phyloP scores from a whole-genome alignment of 495 filamentous ascomycete species.

The Penicillium atrosanguineum region DNA sequence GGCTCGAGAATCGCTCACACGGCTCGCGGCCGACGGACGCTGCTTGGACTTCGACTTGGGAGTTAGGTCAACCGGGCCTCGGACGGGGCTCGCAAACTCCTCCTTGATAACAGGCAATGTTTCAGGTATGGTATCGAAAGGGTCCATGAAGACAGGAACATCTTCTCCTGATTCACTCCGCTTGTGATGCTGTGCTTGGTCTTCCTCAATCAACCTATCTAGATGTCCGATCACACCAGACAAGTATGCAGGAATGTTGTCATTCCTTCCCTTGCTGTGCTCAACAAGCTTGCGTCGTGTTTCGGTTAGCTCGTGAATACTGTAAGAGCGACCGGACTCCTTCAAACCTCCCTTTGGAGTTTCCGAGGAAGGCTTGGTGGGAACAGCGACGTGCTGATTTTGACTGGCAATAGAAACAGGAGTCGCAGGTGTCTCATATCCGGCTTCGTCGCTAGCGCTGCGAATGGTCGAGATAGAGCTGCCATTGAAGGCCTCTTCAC shows the following conservation, averaged over 20 bases:
- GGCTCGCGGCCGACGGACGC: conserved; percentile 22
- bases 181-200: conserved; percentile 9
- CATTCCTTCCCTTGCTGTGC: conserved; percentile 35
- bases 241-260: conserved; percentile 46
- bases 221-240: conserved; percentile 60
- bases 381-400: conserved; percentile 16
- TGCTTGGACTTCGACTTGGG: conserved; percentile 2
- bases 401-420: conserved; percentile 43
- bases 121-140: conserved; percentile 38
- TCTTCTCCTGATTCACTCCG: conserved; percentile 14
- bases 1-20: conserved; percentile 25
- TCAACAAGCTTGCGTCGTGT: conserved; percentile 55
- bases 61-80: conserved; percentile 2
- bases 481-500: conserved; percentile 80
- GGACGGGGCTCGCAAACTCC: conserved; percentile 27
- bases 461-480: conserved; percentile 55
- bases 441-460: conserved; percentile 40
- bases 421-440: conserved; percentile 53
- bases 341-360: conserved; percentile 6
- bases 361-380: not conserved
- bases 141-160: conserved; percentile 50
- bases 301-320: conserved; percentile 52
- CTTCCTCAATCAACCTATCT: conserved; percentile 59
- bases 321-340: conserved; percentile 34
- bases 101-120: conserved; percentile 55